Conservation (phyloP, 257 asterid species). For the Phtheirospermum japonicum region DNA sequence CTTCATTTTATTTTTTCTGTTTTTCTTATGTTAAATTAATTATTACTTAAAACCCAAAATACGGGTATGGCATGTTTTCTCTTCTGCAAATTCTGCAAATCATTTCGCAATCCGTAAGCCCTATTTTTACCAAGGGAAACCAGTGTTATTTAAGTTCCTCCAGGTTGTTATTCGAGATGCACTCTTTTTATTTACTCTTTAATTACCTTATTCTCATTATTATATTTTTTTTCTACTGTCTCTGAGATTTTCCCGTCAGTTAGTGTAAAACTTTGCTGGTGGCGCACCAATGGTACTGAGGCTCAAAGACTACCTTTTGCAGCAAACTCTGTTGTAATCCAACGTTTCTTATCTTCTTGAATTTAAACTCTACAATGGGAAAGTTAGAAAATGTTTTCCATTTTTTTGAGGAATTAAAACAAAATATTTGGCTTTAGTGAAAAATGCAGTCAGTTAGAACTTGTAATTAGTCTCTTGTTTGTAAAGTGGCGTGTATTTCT, state of each 20-base stretch:
- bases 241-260: conserved; percentile 73
- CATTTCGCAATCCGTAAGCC: conserved; percentile 60
- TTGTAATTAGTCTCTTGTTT: no score
- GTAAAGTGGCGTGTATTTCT: no score
- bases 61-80: neutral
- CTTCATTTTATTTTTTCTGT: neutral
- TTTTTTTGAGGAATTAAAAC: no score
- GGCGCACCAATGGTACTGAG: conserved; percentile 80
- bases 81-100: conserved; percentile 57
- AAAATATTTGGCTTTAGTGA: no score
- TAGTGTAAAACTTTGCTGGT: conserved; percentile 74
- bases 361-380: no score
- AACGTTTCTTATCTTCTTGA: conserved; percentile 8
- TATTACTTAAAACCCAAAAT: conserved; percentile 4
- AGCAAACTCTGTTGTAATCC: conserved; percentile 84
- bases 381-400: no score
- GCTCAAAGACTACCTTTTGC: conserved; percentile 90
- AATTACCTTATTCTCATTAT: conserved; percentile 6
- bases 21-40: neutral
- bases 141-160: no score
- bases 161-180: no score
- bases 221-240: conserved; percentile 36
- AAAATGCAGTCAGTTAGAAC: no score
- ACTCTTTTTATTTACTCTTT: no score
- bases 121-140: no score